These are phyloP conservation scores for Trematosphaeria pertusa DNA, from an alignment of 2,329 filamentous ascomycete species.

Conservation along the genomic window DNA sequence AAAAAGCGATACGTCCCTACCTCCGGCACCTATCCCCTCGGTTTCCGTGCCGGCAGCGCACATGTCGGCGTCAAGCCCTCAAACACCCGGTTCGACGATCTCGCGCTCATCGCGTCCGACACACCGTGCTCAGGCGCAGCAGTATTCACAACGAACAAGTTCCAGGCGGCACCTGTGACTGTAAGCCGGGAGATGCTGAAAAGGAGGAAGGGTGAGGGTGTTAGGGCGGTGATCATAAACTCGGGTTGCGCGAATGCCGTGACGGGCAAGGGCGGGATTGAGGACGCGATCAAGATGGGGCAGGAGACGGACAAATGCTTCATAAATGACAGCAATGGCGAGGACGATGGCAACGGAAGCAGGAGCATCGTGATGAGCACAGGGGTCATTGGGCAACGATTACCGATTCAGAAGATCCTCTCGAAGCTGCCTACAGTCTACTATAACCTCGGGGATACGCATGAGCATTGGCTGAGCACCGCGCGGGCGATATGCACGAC, in stretches of 20 bases:
- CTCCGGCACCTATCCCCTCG: constrained; percentile 85
- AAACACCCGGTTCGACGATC: constrained; percentile 89
- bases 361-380: constrained; percentile 97
- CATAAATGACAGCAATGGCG: constrained; percentile 36
- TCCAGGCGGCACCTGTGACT: constrained; percentile 93
- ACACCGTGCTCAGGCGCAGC: constrained; percentile 84
- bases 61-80: constrained; percentile 93
- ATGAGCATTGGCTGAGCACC: constrained; percentile 85
- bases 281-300: constrained; percentile 89
- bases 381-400: constrained; percentile 91
- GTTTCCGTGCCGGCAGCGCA: constrained; percentile 85
- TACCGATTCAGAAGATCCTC: constrained; percentile 91
- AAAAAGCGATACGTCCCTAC: constrained; percentile 93
- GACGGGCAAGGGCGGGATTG: constrained; percentile 85
- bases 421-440: constrained; percentile 80
- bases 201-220: constrained; percentile 69
- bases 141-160: constrained; percentile 98
- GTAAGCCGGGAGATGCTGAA: constrained; percentile 78
- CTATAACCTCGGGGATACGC: constrained; percentile 72
- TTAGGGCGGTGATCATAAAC: constrained; percentile 88
- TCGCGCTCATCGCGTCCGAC: constrained; percentile 88
- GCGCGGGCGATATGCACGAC: constrained; percentile 97
- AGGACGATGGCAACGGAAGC: constrained; percentile 55
- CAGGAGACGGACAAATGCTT: constrained; percentile 74
- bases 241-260: constrained; percentile 97